Evolutionary conservation across 2,329 filamentous ascomycete genomes (phyloP).

Genomic region (Tolypocladium inflatum): DNA sequence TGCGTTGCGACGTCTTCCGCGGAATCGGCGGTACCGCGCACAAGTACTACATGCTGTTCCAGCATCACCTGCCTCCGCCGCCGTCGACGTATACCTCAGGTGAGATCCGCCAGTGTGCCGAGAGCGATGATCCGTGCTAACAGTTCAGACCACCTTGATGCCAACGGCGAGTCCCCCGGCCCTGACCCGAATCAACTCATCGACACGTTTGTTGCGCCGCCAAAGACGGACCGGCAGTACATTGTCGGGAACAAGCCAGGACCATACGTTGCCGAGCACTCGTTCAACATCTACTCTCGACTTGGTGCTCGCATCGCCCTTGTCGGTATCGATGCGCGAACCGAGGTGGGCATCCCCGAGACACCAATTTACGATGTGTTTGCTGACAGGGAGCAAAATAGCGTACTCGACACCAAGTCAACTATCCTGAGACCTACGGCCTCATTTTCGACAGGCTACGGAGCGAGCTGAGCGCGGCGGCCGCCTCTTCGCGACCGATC

Average conservation of each 20-base stretch:
- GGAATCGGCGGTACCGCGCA: conserved; percentile 87
- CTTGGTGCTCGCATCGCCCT: conserved; percentile 78
- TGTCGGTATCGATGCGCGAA: conserved; percentile 83
- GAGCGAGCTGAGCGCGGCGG: conserved; percentile 61
- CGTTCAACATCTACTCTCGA: conserved; percentile 76
- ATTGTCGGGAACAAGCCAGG: conserved; percentile 70
- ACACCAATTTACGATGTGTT: background rate
- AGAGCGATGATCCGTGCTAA: background rate
- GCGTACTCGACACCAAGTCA: conserved; percentile 87
- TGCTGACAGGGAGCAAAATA: conserved; percentile 9
- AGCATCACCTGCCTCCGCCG: conserved; percentile 84
- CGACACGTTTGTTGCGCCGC: conserved; percentile 59
- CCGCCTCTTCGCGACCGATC: conserved; percentile 61
- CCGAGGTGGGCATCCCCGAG: conserved; percentile 47
- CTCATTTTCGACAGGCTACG: conserved; percentile 69
- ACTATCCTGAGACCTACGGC: conserved; percentile 87
- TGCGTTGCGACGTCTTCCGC: conserved; percentile 84
- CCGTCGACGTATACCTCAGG: conserved; percentile 78
- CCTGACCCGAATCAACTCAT: conserved; percentile 64
- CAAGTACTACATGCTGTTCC: conserved; percentile 98
- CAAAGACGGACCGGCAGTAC: conserved; percentile 57
- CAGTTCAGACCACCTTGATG: conserved; percentile 10
- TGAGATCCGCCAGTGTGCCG: conserved; percentile 10
- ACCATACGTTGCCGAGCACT: conserved; percentile 83
- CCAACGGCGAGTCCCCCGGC: conserved; percentile 30